Evolutionary conservation across 1,284 basidiomycete genomes (phyloP).

Genomic region (Volvariella volvacea): DNA sequence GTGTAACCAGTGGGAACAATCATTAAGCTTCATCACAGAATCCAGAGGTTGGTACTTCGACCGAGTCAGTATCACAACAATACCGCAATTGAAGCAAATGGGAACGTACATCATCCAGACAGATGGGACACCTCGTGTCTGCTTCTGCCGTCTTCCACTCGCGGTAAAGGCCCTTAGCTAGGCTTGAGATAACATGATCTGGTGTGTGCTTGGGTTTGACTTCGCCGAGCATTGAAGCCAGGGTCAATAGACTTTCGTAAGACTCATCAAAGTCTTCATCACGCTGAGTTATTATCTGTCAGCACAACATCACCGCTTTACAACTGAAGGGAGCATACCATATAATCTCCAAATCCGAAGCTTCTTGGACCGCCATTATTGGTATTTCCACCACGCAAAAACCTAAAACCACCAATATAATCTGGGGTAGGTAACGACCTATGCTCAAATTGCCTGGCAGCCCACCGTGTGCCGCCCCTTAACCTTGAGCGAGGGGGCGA

Average conservation of each 20-base stretch:
- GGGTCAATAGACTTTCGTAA: constrained; percentile 58
- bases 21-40: constrained; percentile 51
- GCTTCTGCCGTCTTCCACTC: constrained; percentile 60
- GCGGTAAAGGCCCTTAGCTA: constrained; percentile 55
- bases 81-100: not conserved
- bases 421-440: too few relatives aligned
- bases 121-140: constrained; percentile 71
- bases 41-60: constrained; percentile 58
- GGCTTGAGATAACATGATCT: constrained; percentile 44
- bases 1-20: constrained; percentile 73
- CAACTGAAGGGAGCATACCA: constrained; percentile 31
- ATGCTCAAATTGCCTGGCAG: too few relatives aligned
- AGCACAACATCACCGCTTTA: constrained; percentile 8
- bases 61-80: constrained; percentile 9
- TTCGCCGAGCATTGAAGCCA: constrained; percentile 56
- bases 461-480: too few relatives aligned
- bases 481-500: too few relatives aligned
- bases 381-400: too few relatives aligned
- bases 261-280: constrained; percentile 69
- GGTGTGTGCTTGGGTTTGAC: constrained; percentile 57
- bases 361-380: constrained; percentile 11
- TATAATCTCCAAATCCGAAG: constrained; percentile 50
- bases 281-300: constrained; percentile 32
- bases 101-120: constrained; percentile 67
- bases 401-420: too few relatives aligned